A percentile compares a stretch with the other conserved stretches of the same genome.
Conservation (phyloP, 2,329 filamentous ascomycete genomes). For the Trichoderma guizhouense region DNA sequence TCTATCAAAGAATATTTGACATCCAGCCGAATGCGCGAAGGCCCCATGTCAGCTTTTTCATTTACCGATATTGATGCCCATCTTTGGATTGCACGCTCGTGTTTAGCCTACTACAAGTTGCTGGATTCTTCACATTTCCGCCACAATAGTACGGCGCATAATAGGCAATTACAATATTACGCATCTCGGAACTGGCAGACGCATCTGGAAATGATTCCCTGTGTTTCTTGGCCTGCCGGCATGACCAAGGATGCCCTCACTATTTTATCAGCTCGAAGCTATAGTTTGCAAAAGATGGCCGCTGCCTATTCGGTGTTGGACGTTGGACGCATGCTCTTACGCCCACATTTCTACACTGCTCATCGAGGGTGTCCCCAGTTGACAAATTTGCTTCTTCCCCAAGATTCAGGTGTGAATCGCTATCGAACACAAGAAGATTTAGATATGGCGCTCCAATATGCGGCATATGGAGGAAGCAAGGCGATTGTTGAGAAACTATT, state of each 20-base stretch:
- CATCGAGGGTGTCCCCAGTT: not conserved
- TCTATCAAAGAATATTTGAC: not conserved
- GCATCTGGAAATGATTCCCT: not conserved
- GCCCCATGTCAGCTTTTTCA: not conserved
- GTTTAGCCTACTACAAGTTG: not conserved
- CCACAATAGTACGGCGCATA: no score
- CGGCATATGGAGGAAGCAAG: not conserved
- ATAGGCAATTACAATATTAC: no score
- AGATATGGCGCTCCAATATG: not conserved
- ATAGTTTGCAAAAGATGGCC: not conserved
- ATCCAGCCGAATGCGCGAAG: not conserved
- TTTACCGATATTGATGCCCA: not conserved
- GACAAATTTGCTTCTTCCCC: not conserved
- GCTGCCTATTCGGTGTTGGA: no score
- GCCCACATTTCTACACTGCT: not conserved
- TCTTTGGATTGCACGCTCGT: not conserved
- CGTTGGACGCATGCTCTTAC: not conserved
- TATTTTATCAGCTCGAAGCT: not conserved
- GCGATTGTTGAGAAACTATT: not conserved
- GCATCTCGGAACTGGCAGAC: not conserved
- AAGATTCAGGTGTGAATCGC: not conserved
- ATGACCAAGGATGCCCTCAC: not conserved
- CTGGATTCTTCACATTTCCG: not conserved
- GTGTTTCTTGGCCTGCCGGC: not conserved
- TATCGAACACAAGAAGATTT: not conserved